Conservation (phyloP, 1,284 basidiomycete species). For the Lentinula novae-zelandiae region DNA sequence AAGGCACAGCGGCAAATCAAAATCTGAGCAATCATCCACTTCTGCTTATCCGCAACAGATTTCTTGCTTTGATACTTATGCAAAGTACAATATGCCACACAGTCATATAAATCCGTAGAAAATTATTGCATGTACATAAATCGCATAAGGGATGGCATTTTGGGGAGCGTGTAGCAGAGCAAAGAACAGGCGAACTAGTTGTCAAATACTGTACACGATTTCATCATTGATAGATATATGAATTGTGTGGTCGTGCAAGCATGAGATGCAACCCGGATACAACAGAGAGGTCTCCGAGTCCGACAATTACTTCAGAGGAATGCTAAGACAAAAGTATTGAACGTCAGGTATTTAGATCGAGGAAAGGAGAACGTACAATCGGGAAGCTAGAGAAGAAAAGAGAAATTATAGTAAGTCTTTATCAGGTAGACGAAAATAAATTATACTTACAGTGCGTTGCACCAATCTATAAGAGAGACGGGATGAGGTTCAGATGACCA, state of each 20-base stretch:
- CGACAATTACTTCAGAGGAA: constrained; percentile 70
- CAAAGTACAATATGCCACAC: no score
- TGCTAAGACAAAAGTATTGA: constrained; percentile 35
- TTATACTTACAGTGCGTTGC: constrained; percentile 71
- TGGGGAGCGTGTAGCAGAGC: background rate
- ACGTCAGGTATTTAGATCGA: background rate
- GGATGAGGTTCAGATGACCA: background rate
- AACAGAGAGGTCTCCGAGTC: background rate
- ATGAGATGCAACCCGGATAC: background rate
- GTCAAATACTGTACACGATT: background rate
- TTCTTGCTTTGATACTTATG: no score
- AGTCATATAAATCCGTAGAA: no score
- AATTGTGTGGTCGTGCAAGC: background rate
- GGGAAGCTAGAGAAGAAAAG: constrained; percentile 46
- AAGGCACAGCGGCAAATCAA: background rate
- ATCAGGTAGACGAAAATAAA: background rate
- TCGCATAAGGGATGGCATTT: constrained; percentile 9
- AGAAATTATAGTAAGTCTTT: background rate
- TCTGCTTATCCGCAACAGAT: no score
- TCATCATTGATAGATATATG: background rate
- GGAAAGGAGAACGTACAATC: constrained; percentile 49
- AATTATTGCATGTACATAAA: background rate
- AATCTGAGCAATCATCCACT: no score
- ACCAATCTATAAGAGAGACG: constrained; percentile 62
- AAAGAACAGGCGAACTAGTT: constrained; percentile 3